phyloP scores from a whole-genome alignment of 2,329 filamentous ascomycete species.

The Clonostachys rhizophaga region DNA sequence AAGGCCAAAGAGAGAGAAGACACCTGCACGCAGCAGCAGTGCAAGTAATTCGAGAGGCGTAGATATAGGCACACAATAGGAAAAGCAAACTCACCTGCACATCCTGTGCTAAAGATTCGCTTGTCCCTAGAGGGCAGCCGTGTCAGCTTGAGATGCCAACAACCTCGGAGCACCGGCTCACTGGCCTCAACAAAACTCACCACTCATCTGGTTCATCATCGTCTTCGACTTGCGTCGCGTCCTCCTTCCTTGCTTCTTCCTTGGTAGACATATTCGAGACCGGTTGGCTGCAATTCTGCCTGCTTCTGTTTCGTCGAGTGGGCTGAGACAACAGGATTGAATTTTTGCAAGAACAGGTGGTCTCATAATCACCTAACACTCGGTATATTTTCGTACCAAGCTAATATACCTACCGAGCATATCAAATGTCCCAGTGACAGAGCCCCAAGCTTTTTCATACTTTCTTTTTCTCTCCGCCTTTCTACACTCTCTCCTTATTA shows the following conservation, averaged over 20 bases:
- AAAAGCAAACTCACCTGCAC: conserved; percentile 61
- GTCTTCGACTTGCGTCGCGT: conserved; percentile 37
- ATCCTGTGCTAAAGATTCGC: conserved; percentile 94
- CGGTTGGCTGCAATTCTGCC: not conserved
- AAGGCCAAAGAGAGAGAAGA: too few relatives aligned
- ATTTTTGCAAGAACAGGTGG: too few relatives aligned
- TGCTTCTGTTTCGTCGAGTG: too few relatives aligned
- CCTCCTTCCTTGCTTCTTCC: conserved; percentile 8
- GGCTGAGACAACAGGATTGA: too few relatives aligned
- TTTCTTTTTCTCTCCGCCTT: too few relatives aligned
- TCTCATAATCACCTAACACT: too few relatives aligned
- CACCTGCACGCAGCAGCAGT: not conserved
- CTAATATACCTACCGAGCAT: too few relatives aligned
- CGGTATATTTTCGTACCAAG: too few relatives aligned
- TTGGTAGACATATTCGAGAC: not conserved
- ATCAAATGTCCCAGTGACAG: too few relatives aligned
- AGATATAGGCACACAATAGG: too few relatives aligned
- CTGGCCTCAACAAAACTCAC: conserved; percentile 43
- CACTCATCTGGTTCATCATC: conserved; percentile 95
- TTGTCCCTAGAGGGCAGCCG: conserved; percentile 67
- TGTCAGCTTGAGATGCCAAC: conserved; percentile 1
- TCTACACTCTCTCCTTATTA: too few relatives aligned
- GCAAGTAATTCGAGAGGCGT: not conserved
- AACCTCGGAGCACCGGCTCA: not conserved
- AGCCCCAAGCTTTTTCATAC: too few relatives aligned